Base-by-base conservation (phyloP, 1,139 yeast genomes). In the Barnettozyma hawaiiensis region DNA sequence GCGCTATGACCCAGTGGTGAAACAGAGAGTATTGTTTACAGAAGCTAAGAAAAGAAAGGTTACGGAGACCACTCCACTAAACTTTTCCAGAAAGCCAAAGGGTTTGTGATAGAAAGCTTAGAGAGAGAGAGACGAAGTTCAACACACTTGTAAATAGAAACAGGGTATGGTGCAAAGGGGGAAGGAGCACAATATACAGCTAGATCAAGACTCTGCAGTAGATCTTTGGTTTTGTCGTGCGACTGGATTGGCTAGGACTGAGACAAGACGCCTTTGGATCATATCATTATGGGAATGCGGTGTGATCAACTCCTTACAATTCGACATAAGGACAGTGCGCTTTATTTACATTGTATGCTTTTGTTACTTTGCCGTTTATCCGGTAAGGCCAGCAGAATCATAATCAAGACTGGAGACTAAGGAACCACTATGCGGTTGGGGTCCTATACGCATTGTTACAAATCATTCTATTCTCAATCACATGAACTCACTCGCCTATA, bases 21-120 rank as follows among this genome's bases (percentile, higher is more conserved):
- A 78, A 58, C 73, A 85, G 51, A 97, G 89, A 66, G 96, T 94
- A 43, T 71, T 92, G 51, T 92, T 92, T 69, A 78, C 80, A 24
- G 98, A 92, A 63, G 78, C 84, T 45, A 85, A 85, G 63, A 87
- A 86, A 73, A 78, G 98, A 65, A 79, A 80, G 58, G 78, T 84
- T 32, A 82, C 87, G 6, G 89, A 80, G 54, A 61, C 66, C 39
- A 74, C 73, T 40, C 78, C 85, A 28, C 64, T 76, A 51, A 85
- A 78, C 57, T 83, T 73, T 60, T 65, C 73, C 23, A 74, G 87
- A 63, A 76, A 78, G 47, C 67, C 53, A 58, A 59, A 53, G 54
- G 54, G 53, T 33, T 43, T 49, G 27, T 49, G 37, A 39, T 19
- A n/a, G 10, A 9, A 20, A 15, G 14, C 19, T 15, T 3, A 41